Percentiles rank a stretch among this genome's conserved stretches.
Conservation (phyloP, 2,329 filamentous ascomycete species). For the Microdochium paspali region DNA sequence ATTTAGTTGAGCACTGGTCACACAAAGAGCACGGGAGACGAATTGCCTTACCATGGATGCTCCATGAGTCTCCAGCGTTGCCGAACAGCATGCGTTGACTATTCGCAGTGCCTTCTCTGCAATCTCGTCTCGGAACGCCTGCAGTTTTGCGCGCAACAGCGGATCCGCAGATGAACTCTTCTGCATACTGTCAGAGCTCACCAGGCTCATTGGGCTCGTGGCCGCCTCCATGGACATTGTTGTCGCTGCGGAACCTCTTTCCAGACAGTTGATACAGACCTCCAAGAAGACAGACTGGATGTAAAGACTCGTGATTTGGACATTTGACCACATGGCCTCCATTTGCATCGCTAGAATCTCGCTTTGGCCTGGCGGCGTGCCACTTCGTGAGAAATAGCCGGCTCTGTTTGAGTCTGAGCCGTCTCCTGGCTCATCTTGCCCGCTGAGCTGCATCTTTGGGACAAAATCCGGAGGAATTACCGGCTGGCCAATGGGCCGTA, state of each 20-base stretch:
- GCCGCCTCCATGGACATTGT: conserved; percentile 1
- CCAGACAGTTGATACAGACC: conserved; percentile 3
- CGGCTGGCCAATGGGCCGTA: not conserved
- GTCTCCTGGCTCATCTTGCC: not conserved
- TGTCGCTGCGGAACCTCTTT: not conserved
- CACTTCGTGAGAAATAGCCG: not conserved
- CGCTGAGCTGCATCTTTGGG: not conserved
- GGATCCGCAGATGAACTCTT: not conserved
- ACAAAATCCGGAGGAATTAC: not conserved
- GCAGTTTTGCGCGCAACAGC: not conserved
- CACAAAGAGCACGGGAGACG: not conserved
- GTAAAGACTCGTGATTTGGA: conserved; percentile 14
- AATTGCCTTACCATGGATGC: conserved; percentile 10
- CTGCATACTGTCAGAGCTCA: not conserved
- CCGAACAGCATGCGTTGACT: conserved; percentile 1
- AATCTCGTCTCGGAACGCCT: conserved; percentile 4
- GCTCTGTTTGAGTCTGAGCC: not conserved
- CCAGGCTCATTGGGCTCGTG: not conserved
- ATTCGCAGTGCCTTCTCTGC: conserved; percentile 7
- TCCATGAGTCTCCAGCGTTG: conserved; percentile 11
- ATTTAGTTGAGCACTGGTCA: not conserved
- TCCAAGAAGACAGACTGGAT: conserved; percentile 13
- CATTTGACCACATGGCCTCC: conserved; percentile 14
- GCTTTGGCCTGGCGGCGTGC: not conserved
- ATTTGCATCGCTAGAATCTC: conserved; percentile 4